Percentiles rank a stretch among this genome's conserved stretches.
These are phyloP conservation scores for Mollisia scopiformis DNA, from an alignment of 2,329 filamentous ascomycete genomes.

Conservation along the genomic window DNA sequence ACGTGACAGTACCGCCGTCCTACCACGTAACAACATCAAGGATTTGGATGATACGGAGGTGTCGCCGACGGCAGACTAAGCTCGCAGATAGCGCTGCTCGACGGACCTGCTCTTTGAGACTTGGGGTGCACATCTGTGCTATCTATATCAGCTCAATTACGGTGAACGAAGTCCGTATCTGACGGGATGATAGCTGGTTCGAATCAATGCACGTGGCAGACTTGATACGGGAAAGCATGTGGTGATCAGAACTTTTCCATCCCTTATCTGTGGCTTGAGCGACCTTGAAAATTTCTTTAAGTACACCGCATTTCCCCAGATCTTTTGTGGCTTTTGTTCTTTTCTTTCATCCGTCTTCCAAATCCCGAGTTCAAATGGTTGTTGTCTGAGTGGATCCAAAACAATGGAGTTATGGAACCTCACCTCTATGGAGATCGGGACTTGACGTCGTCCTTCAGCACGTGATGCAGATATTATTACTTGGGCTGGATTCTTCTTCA, in stretches of 20 bases:
- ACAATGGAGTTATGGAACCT: not conserved
- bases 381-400: not conserved
- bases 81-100: not conserved
- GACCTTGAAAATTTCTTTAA: conserved; percentile 15
- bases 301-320: conserved; percentile 6
- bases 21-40: not conserved
- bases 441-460: not conserved
- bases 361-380: not conserved
- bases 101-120: not conserved
- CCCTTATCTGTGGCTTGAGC: conserved; percentile 27
- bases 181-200: not conserved
- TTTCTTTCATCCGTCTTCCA: not conserved
- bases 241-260: conserved; percentile 6
- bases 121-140: not conserved
- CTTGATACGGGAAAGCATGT: conserved; percentile 9
- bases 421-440: not conserved
- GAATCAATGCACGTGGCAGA: conserved; percentile 10
- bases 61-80: not conserved
- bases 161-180: conserved; percentile 1
- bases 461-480: not conserved
- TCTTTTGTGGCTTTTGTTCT: not conserved
- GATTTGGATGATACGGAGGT: not conserved
- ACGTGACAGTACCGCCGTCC: not conserved
- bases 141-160: not conserved
- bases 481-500: not conserved